Evolutionary conservation across 2,329 filamentous ascomycete genomes (phyloP).

Genomic region (Aspergillus sp.): DNA sequence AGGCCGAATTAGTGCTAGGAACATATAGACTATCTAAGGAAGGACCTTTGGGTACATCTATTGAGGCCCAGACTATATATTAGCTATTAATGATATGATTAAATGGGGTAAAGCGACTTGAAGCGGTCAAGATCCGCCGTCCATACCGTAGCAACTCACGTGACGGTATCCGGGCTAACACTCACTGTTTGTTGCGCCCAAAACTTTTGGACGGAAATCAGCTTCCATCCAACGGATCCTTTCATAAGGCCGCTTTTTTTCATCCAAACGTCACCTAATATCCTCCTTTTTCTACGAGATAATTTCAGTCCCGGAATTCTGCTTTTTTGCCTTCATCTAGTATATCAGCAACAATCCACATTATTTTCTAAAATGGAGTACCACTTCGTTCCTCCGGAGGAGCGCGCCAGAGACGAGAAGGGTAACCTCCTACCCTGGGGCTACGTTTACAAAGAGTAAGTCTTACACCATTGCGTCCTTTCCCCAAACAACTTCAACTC

Average conservation of each 20-base stretch:
- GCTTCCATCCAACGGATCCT: conserved; percentile 1
- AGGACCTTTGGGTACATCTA: no score
- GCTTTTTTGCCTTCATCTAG: background rate
- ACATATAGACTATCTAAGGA: no score
- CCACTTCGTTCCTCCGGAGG: conserved; percentile 64
- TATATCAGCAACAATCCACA: background rate
- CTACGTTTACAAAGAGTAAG: conserved; percentile 63
- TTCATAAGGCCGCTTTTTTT: background rate
- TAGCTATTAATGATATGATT: no score
- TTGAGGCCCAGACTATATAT: no score
- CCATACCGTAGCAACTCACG: conserved; percentile 16
- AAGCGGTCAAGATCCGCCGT: background rate
- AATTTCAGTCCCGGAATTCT: no score
- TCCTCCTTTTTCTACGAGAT: background rate
- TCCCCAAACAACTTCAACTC: background rate
- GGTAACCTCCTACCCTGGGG: conserved; percentile 65
- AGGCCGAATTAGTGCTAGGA: no score
- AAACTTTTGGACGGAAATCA: conserved; percentile 22
- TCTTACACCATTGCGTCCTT: conserved; percentile 24
- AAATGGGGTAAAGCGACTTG: no score
- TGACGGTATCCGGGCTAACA: conserved; percentile 27
- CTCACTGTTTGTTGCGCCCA: conserved; percentile 26
- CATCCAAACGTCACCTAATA: background rate
- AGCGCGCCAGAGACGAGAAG: conserved; percentile 61
- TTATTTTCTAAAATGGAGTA: conserved; percentile 56